Evolutionary conservation across 176 grass and related monocot genomes (phyloP).

Genomic region (Chrysopogon serrulatus): DNA sequence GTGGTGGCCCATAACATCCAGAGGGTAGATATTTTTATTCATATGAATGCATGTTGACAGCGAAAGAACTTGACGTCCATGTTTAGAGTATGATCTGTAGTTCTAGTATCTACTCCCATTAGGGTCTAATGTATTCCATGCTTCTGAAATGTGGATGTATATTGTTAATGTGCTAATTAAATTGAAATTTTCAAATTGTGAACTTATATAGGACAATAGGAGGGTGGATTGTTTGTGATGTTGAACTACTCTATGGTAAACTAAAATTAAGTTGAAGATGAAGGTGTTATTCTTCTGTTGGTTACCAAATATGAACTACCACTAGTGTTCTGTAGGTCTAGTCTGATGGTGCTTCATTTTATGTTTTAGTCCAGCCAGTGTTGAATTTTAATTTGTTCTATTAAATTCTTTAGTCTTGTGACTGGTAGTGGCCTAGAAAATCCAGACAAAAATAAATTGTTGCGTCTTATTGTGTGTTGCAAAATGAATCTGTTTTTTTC

Average conservation of each 20-base stretch:
- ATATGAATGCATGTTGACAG: neutral
- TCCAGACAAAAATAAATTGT: neutral
- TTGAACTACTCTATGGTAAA: neutral
- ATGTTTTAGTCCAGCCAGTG: neutral
- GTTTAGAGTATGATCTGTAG: neutral
- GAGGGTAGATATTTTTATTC: neutral
- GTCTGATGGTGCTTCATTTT: neutral
- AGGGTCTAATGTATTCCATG: neutral
- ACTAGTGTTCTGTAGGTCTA: neutral
- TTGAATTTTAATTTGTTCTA: neutral
- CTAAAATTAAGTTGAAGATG: neutral
- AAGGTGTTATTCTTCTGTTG: neutral
- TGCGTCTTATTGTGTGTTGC: neutral
- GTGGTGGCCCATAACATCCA: neutral
- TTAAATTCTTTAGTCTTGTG: neutral
- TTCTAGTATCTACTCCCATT: neutral
- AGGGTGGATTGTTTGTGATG: neutral
- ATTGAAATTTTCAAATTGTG: neutral
- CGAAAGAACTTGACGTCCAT: neutral
- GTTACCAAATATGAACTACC: neutral
- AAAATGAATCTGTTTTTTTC: neutral
- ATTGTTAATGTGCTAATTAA: neutral
- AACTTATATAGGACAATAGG: neutral
- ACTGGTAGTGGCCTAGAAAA: neutral
- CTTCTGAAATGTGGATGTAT: neutral